Percentiles rank a stretch among this genome's conserved stretches.
Conservation (phyloP, 192 early-diverging fungal genomes). For the Thamnidium elegans region DNA sequence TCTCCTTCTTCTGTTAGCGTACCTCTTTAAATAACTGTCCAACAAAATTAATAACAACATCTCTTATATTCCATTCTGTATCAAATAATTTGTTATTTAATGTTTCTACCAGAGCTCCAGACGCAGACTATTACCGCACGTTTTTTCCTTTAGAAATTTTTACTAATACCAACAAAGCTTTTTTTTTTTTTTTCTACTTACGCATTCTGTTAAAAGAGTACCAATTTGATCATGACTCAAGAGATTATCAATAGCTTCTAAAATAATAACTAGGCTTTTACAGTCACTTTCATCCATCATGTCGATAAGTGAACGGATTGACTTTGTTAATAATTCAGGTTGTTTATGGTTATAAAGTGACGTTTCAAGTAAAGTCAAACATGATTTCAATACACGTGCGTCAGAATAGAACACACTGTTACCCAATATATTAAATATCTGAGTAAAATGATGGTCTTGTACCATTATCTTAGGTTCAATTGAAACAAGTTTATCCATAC, state of each 20-base stretch:
- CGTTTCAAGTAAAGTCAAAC: not conserved
- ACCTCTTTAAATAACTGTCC: slow-evolving; percentile 40
- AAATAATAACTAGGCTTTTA: slow-evolving; percentile 21
- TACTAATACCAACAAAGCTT: too few relatives aligned
- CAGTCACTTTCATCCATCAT: slow-evolving; percentile 23
- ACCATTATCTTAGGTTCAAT: too few relatives aligned
- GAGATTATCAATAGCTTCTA: slow-evolving; percentile 29
- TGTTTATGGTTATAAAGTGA: slow-evolving; percentile 1
- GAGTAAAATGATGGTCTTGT: too few relatives aligned
- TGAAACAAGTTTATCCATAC: too few relatives aligned
- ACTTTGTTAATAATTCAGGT: slow-evolving; percentile 6
- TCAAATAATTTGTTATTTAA: slow-evolving; percentile 43
- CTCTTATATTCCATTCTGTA: slow-evolving; percentile 52
- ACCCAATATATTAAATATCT: not conserved
- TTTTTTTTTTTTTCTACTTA: slow-evolving; percentile 4
- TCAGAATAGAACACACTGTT: not conserved
- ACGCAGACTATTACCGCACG: slow-evolving; percentile 13
- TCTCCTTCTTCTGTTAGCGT: not conserved
- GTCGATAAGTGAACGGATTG: slow-evolving; percentile 8
- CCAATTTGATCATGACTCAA: slow-evolving; percentile 17
- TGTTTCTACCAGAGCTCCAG: slow-evolving; percentile 29
- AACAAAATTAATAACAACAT: slow-evolving; percentile 48
- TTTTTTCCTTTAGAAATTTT: too few relatives aligned
- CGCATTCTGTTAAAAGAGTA: slow-evolving; percentile 13
- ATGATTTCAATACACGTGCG: slow-evolving; percentile 6